Evolutionary conservation across 495 filamentous ascomycete species (phyloP), one percentile per base, ranked within the genome.

Genomic region (Lentithecium fluviatile): DNA sequence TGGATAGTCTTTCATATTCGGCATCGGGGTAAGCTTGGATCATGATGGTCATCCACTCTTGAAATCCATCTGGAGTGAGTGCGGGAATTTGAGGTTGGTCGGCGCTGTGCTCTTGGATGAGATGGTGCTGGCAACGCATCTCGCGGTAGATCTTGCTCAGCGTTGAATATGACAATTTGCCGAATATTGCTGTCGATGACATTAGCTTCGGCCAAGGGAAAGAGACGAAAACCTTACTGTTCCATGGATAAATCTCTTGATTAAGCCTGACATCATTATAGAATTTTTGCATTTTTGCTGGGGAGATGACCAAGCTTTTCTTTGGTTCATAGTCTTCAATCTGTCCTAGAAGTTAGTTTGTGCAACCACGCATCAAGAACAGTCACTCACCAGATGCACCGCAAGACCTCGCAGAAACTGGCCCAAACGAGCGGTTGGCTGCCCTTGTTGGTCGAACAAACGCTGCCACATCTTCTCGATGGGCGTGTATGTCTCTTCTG

Each of bases 51-150:
- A 88, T 83, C 85, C 88, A 96, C 53, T 75, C 75, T 58, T 87
- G 80, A 70, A 95, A 97, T 2, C 93, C 93, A 26, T 78, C 67
- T 2, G 89, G 87, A 1, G 92, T 96, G 15, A 97, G 77, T 13
- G 82, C 87, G 1, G 92, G 92, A 32, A 90, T 80, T 45, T 81
- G 80, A 3, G 92, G 90, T 53, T 78, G 73, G 47, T 82, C 78
- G 10, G 64, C 51, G 29, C 56, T 17, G 36, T 54, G 24, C 13
- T 67, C 64, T 61, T 91, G 92, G 1, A 95, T 81, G 12, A 95
- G 80, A 72, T 92, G 88, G 68, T 95, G 90, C 65, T 93, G 81
- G 64, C 87, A 91, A 20, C 81, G 80, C 12, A 96, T 77, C 37
- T 88, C 87, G 46, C 85, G 81, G 70, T 90, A 96, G 52, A 96